Base-by-base conservation (phyloP, 495 filamentous ascomycete species). In the Hypoxylon lienhwacheense region DNA sequence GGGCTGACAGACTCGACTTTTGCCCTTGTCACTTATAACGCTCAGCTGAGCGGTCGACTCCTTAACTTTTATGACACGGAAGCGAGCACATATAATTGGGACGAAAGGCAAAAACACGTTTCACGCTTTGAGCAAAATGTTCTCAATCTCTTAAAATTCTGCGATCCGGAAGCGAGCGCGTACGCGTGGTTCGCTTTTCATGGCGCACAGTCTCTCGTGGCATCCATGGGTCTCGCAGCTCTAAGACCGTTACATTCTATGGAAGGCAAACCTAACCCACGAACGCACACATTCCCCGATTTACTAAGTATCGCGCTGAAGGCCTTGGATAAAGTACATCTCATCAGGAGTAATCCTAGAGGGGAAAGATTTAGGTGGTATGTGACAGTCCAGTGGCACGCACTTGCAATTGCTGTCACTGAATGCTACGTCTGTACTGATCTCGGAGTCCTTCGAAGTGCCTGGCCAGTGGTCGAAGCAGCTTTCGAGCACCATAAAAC, bases 131-230 rank as follows among this genome's bases (percentile, higher is more conserved):
- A 61, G 32, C 29, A 61, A n/a, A 12, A 49, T 1, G 28, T 46
- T 6, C 36, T 34, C 5, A 21, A 14, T 20, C 45, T 61, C 14
- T 25, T 61, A 7, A 33, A 40, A 12, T 55, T 55, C 17, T 61
- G 57, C n/a, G 51, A 61, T 24, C 57, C 57, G 7, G 50, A 61
- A n/a, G 20, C 51, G 11, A 43, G 24, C 26, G 5, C 34, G 0
- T 61, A 61, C 16, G 57, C 57, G 7, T 61, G 57, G 57, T 61
- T 49, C 5, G 35, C 50, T 7, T 55, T 33, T 5, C 57, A 61
- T 11, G 36, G 29, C 22, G 22, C 51, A 5, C 57, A 61, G 7
- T 44, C 29, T 7, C 12, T 32, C 6, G 44, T 55, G 8, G 57
- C 52, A 19, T 37, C 34, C 4, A 41, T 53, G 39, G 29, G 57